Base-by-base conservation (phyloP, 1,284 basidiomycete genomes). In the Microstroma glucosiphilum region DNA sequence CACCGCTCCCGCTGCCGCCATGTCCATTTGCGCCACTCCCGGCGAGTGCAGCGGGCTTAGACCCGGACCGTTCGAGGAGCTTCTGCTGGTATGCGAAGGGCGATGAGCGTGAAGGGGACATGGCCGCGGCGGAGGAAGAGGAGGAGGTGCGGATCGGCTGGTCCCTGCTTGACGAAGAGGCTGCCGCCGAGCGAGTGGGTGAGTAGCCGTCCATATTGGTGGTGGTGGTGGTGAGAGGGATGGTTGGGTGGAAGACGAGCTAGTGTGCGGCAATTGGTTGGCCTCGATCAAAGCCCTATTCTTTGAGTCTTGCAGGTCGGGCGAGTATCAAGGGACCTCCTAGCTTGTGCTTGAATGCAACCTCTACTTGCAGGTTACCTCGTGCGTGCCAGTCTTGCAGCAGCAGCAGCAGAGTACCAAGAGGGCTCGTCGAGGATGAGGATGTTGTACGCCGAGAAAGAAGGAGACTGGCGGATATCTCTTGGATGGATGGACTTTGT, bases 21-120 rank as follows among this genome's bases (percentile, higher is more conserved):
- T n/a, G n/a, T n/a, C n/a, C n/a, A n/a, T n/a, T n/a, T n/a, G n/a
- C n/a, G n/a, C n/a, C n/a, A n/a, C 30, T 37, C 30, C 30, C 30
- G 30, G 30, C 30, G 30, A 37, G 30, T 4, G 30, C 30, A 65
- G 67, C 66, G 61, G 70, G 68, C n/a, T 63, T 63, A 6, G 73
- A 76, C 7, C 63, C 37, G 56, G 71, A 73, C 17, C 74, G 68
- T 25, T 76, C 74, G 58, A 76, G 66, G 60, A 73, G 68, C 37
- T 71, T 73, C 57, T 67, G 65, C 61, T 76, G 74, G 57, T 76
- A 76, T 1, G 71, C 71, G 56, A 76, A 76, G 6, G 74, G 72
- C 30, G 63, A 70, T 46, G 49, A 57, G 43, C 72, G 68, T 1
- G 71, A 21, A 6, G 15, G 21, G 21, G 51, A 17, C 19, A 26